Percentiles rank a stretch among this genome's conserved stretches.
Evolutionary conservation across 768 basidiomycete species (phyloP).

Genomic region (Galerina marginata): DNA sequence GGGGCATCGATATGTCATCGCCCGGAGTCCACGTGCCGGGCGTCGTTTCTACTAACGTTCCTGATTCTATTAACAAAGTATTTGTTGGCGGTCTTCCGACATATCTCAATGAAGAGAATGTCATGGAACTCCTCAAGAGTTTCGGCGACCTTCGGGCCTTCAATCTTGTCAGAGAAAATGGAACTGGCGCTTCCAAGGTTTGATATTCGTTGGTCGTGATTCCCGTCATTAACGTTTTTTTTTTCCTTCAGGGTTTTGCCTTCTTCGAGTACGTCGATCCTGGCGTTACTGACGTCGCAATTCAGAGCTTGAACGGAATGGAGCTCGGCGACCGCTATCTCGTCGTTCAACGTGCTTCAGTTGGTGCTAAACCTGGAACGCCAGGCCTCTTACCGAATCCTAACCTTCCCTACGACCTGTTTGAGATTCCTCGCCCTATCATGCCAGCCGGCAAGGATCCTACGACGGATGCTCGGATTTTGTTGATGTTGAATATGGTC

Average conservation of each 20-base stretch:
- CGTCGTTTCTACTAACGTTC: slow-evolving; percentile 94
- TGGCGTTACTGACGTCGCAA: slow-evolving; percentile 90
- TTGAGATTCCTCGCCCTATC: slow-evolving; percentile 86
- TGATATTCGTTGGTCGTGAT: slow-evolving; percentile 13
- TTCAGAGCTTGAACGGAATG: slow-evolving; percentile 96
- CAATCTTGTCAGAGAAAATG: slow-evolving; percentile 96
- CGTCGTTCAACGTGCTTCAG: slow-evolving; percentile 95
- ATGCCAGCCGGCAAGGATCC: slow-evolving; percentile 79
- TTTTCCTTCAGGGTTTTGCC: slow-evolving; percentile 81
- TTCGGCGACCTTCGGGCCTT: slow-evolving; percentile 98
- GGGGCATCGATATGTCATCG: slow-evolving; percentile 70
- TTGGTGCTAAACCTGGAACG: slow-evolving; percentile 82
- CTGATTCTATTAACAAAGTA: slow-evolving; percentile 97
- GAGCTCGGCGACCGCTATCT: slow-evolving; percentile 94
- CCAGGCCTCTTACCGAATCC: slow-evolving; percentile 69
- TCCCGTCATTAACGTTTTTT: slow-evolving; percentile 8
- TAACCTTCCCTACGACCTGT: slow-evolving; percentile 77
- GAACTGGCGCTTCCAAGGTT: slow-evolving; percentile 88
- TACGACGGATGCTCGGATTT: slow-evolving; percentile 74
- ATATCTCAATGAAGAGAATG: slow-evolving; percentile 97
- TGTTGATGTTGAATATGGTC: slow-evolving; percentile 99
- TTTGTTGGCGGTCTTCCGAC: slow-evolving; percentile 96
- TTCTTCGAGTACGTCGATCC: slow-evolving; percentile 98
- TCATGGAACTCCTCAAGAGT: slow-evolving; percentile 95
- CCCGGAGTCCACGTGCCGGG: slow-evolving; percentile 88